Conservation (phyloP, 164 flowering plant genomes). For the Tetracentron sinense region DNA sequence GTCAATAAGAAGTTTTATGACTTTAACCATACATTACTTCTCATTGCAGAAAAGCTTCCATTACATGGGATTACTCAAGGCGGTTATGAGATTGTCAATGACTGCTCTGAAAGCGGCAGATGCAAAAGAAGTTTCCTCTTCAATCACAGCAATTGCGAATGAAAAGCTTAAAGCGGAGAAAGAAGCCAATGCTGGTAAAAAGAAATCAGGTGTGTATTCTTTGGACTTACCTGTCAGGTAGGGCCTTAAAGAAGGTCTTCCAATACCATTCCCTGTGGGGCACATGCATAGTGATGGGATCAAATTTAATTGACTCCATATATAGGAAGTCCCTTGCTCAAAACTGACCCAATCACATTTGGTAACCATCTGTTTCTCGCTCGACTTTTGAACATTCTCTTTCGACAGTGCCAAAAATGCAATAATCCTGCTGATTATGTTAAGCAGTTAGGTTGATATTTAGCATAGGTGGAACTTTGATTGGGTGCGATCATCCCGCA, state of each 20-base stretch:
- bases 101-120: slow-evolving; percentile 75
- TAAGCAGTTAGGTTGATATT: too few relatives aligned
- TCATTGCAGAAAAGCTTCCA: slow-evolving; percentile 84
- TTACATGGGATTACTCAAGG: slow-evolving; percentile 74
- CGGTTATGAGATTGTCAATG: slow-evolving; percentile 85
- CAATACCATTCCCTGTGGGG: not conserved
- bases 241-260: not conserved
- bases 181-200: slow-evolving; percentile 87
- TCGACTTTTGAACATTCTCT: too few relatives aligned
- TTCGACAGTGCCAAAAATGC: too few relatives aligned
- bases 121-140: slow-evolving; percentile 92
- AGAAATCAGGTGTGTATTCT: slow-evolving; percentile 73
- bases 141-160: slow-evolving; percentile 84
- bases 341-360: too few relatives aligned
- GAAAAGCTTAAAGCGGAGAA: slow-evolving; percentile 94
- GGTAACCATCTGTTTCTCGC: too few relatives aligned
- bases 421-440: too few relatives aligned
- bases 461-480: too few relatives aligned
- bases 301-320: not conserved
- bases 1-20: not conserved
- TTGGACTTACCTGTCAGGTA: not conserved
- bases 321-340: too few relatives aligned
- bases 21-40: not conserved
- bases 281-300: not conserved
- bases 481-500: too few relatives aligned